Conservation (phyloP, 805 yeast species). For the Spathaspora boniae region DNA sequence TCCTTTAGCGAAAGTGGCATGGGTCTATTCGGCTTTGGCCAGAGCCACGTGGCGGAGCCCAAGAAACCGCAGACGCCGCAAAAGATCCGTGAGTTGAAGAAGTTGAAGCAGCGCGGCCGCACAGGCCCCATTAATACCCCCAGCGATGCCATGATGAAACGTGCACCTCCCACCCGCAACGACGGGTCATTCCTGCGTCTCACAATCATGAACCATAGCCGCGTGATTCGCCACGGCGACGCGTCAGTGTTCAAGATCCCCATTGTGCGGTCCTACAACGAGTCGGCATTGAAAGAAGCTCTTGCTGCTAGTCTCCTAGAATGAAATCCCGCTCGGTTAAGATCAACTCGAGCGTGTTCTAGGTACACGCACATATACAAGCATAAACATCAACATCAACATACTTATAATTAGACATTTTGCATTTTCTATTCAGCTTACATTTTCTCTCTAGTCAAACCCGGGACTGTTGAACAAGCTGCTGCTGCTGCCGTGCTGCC, state of each 20-base stretch:
- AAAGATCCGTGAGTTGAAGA: conserved; percentile 11
- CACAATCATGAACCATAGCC: conserved; percentile 35
- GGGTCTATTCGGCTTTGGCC: too few relatives aligned
- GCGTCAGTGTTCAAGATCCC: conserved; percentile 34
- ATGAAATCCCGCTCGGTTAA: conserved; percentile 1
- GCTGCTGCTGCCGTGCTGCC: conserved; percentile 16
- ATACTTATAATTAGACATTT: too few relatives aligned
- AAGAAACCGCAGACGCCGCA: conserved; percentile 12
- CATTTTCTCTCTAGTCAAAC: conserved; percentile 15
- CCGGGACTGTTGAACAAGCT: conserved; percentile 16
- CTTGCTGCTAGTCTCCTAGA: conserved; percentile 20
- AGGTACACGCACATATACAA: neutral
- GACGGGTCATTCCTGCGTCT: conserved; percentile 41
- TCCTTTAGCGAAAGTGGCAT: conserved; percentile 30
- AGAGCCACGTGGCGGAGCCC: conserved; percentile 6
- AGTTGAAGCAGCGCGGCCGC: conserved; percentile 6
- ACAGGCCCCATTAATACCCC: conserved; percentile 22
- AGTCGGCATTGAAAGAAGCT: conserved; percentile 47
- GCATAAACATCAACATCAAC: too few relatives aligned
- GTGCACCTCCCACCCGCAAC: conserved; percentile 26
- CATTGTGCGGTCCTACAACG: conserved; percentile 40
- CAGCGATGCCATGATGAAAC: conserved; percentile 26
- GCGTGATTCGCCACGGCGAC: conserved; percentile 42
- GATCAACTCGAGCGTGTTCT: conserved; percentile 1
- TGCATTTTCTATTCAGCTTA: neutral